Evolutionary conservation across 2,329 filamentous ascomycete species (phyloP), one percentile per base, ranked within the genome.

Genomic region (Didymella arachidicola): DNA sequence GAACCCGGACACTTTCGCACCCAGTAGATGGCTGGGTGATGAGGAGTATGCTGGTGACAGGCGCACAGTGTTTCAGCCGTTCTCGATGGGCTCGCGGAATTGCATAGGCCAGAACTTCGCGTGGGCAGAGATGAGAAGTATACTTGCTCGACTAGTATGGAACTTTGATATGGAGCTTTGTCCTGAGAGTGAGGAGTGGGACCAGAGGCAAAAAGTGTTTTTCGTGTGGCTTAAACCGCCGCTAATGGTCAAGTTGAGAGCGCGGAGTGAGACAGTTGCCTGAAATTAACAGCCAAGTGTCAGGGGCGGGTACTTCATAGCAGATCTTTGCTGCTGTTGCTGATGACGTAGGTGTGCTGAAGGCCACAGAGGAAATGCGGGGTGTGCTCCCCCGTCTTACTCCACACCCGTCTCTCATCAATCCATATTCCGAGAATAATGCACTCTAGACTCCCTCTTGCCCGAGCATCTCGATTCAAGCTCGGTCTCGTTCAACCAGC

Each of bases 21-120:
- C 72, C 1, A 70, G 72, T 59, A 62, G 80, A 14, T 82, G 78
- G 78, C 58, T 81, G 7, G 68, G 70, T 1, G 72, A 75, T 32
- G 63, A 70, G 6, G n/a, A 41, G 5, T 80, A 75, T 48, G 53
- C 42, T 2, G 49, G 59, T 7, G 78, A 80, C 44, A 73, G 73
- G 6, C 65, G 64, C n/a, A 68, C 69, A 0, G 63, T 57, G 0
- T 53, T 75, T 12, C 62, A 71, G 25, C 66, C 71, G n/a, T 73
- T 73, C 53, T 67, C 62, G 0, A 67, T 69, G 47, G 70, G 70
- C 0, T 63, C 69, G 10, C 53, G 67, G 18, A 68, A 70, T 25
- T 73, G 71, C 46, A 34, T 72, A 16, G 69, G 71, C 2, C 69
- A 72, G 57, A 73, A 72, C 4, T 41, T 41, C 22, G 38, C 38